Evolutionary conservation across 805 yeast genomes (phyloP), one percentile per base, ranked within the genome.

Genomic region (Candida namnaoensis): DNA sequence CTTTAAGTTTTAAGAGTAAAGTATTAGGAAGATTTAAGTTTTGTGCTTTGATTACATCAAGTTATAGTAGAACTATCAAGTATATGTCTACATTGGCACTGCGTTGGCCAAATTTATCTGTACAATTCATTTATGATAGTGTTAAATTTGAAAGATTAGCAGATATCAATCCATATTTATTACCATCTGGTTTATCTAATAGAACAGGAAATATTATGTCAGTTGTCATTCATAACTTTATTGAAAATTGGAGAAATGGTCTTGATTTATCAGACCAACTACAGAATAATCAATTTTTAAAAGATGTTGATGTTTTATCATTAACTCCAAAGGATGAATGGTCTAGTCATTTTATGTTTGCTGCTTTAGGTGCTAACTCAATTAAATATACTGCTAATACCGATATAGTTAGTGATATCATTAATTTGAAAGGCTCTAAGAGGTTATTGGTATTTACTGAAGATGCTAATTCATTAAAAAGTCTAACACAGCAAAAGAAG

Each of bases 31-130:
- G 48, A 1, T 67, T 57, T 45, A 65, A 51, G 30, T 85, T 88
- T 61, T 87, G 73, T 1, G 90, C 90, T 2, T 64, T 85, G 32
- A 60, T 88, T 1, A 44, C 57, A 1, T 71, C 91, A 0, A 68
- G 68, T 28, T 71, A 73, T 43, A 67, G 75, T 15, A 64, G 96
- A 33, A 85, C 88, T 38, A 69, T 80, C 8, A 88, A 88, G 53
- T 88, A 82, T 55, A 56, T 88, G 9, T 93, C 86, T 52, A 78
- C 82, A 3, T 57, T 88, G 14, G 85, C 91, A 0, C 54, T 88
- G 36, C 90, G 91, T 3, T 88, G 95, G 95, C 97, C 97, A 2
- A 72, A 84, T 15, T 53, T 88, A 28, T 78, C 86, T 3, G 71
- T 73, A 42, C 54, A 60, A 8, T 88, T 73, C 48, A 63, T 87